Base-by-base conservation (phyloP, 129 eudicot species). In the Escallonia rubra region DNA sequence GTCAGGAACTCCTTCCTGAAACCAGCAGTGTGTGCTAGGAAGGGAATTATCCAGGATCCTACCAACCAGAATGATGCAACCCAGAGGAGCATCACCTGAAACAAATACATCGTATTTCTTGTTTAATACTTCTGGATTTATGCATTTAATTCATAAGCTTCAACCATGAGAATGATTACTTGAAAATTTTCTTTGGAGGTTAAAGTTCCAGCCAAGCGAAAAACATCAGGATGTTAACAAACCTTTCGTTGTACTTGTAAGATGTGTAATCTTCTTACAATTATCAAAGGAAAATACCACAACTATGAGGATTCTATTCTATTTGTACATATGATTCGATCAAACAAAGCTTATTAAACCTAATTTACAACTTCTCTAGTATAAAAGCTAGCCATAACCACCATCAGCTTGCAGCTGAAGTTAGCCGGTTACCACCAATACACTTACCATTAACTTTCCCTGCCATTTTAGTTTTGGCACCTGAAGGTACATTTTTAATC, bases 11-110 rank as follows among this genome's bases (percentile, higher is more conserved):
- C 90, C 65, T 87, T 84, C 73, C 81, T 67, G 78, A 84, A 77
- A 69, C 92, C 92, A 23, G 81, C 73, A 46, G 77, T 43, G 57
- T 84, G 87, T n/a, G 79, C 85, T 66, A 82, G 42, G 48, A 87
- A 87, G 10, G 95, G 95, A 61, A 83, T 79, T 72, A 81, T 74
- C 87, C 90, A 87, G 46, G 87, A 83, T 2, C 90, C 95, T 54
- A 84, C 77, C 41, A 84, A 71, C 95, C 90, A 84, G 68, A 87
- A 87, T 23, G 95, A 75, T 12, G 87, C 77, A 43, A 83, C 72
- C 90, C 90, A 81, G 12, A 87, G 81, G 23, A 87, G 78, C 90
- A 76, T 84, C 55, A 82, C 92, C 87, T 85, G 82, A 78, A 74
- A 58, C 67, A 73, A 38, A 23, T 23, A 23, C 48, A 61, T 43